Percentiles rank a stretch among this genome's conserved stretches.
These are phyloP conservation scores for Daldinia vernicosa DNA, from an alignment of 495 filamentous ascomycete genomes.

Conservation along the genomic window DNA sequence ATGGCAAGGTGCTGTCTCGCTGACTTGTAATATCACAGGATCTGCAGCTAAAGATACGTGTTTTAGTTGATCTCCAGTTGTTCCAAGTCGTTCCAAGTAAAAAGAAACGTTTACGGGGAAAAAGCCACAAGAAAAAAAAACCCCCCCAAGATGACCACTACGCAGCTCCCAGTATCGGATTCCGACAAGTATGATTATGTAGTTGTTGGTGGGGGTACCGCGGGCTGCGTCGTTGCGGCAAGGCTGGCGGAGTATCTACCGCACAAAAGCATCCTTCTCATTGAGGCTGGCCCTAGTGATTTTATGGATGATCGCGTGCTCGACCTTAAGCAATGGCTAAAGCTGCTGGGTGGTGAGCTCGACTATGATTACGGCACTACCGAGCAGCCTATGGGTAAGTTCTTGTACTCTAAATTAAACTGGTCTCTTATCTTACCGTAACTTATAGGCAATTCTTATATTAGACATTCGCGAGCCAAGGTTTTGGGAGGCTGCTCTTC, in stretches of 20 bases:
- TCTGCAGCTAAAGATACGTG: conserved; percentile 17
- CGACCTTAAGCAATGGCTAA: conserved; percentile 82
- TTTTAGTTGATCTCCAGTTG: conserved; percentile 7
- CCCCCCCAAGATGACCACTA: conserved; percentile 63
- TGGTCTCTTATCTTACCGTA: conserved; percentile 31
- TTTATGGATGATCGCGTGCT: conserved; percentile 61
- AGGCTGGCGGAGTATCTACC: conserved; percentile 69
- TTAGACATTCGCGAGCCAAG: conserved; percentile 85
- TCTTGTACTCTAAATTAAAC: conserved; percentile 5
- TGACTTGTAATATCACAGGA: conserved; percentile 3
- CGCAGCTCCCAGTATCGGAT: conserved; percentile 65
- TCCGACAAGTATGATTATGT: conserved; percentile 81
- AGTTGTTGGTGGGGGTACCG: conserved; percentile 84
- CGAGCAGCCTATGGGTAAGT: conserved; percentile 79
- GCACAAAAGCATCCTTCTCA: conserved; percentile 69
- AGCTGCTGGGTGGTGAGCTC: conserved; percentile 78
- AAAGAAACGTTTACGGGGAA: neutral
- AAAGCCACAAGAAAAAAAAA: conserved; percentile 3
- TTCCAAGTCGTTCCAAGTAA: neutral
- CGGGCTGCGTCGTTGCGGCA: conserved; percentile 81
- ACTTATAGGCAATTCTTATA: conserved; percentile 75
- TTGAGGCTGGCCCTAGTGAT: conserved; percentile 68
- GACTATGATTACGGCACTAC: conserved; percentile 89
- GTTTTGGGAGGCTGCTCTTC: conserved; percentile 86
- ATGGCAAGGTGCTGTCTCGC: conserved; percentile 1